A percentile compares a stretch with the other conserved stretches of the same genome.
Evolutionary conservation across 768 basidiomycete species (phyloP).

Genomic region (Polyporus arcularius): DNA sequence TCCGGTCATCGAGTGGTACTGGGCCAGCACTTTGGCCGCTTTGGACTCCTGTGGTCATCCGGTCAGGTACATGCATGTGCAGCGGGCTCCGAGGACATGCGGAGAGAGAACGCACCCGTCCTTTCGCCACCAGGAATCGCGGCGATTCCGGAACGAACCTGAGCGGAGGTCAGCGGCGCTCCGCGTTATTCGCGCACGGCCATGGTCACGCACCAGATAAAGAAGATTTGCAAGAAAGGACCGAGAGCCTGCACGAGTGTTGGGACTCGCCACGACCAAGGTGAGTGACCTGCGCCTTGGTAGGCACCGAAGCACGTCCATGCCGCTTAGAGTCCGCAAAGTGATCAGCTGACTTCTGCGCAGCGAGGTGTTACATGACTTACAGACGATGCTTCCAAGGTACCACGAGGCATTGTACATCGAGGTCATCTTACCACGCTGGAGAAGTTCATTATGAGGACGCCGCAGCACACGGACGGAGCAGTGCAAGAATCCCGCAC

Average conservation of each 20-base stretch:
- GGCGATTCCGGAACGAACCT: conserved; percentile 73
- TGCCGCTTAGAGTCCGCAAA: conserved; percentile 32
- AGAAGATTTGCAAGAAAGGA: conserved; percentile 54
- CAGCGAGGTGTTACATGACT: conserved; percentile 32
- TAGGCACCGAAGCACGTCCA: conserved; percentile 51
- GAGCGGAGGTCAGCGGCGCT: background rate
- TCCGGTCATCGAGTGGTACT: conserved; percentile 67
- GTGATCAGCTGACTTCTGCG: conserved; percentile 1
- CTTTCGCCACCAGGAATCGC: conserved; percentile 64
- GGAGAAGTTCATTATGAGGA: background rate
- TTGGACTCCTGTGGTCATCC: conserved; percentile 47
- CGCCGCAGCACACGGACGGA: background rate
- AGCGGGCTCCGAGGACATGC: background rate
- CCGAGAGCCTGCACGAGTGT: conserved; percentile 61
- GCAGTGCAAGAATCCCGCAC: conserved; percentile 34
- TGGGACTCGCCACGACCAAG: conserved; percentile 69
- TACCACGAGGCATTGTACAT: conserved; percentile 79
- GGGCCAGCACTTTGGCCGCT: conserved; percentile 63
- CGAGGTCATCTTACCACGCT: conserved; percentile 58
- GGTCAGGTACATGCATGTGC: background rate
- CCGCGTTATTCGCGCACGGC: background rate
- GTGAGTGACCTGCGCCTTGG: conserved; percentile 23
- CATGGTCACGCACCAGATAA: conserved; percentile 47
- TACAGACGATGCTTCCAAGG: conserved; percentile 63
- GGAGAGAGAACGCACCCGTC: conserved; percentile 38